Percentiles rank a stretch among this genome's conserved stretches.
These are phyloP conservation scores for Avena sativa DNA, from an alignment of 176 grass and related monocot genomes.

Conservation along the genomic window DNA sequence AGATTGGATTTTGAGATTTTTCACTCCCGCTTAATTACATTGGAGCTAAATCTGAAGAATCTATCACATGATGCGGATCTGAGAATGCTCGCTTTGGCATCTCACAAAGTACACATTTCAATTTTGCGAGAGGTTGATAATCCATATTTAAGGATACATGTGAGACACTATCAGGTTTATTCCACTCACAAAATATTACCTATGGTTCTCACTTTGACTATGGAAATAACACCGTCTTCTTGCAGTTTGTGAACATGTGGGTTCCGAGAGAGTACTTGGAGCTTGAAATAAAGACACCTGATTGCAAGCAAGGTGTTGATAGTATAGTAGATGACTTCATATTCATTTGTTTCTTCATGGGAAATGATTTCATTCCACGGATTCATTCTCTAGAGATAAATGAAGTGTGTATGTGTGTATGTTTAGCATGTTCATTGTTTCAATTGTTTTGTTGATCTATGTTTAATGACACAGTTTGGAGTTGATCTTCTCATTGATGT, in stretches of 20 bases:
- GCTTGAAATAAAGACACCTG: constrained; percentile 66
- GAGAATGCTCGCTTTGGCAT: constrained; percentile 88
- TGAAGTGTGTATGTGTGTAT: constrained; percentile 50
- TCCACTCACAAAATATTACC: not conserved
- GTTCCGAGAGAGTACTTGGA: constrained; percentile 79
- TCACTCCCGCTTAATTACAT: not conserved
- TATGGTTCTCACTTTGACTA: not conserved
- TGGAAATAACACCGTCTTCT: not conserved
- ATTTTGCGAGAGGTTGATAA: constrained; percentile 65
- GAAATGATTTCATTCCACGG: constrained; percentile 91
- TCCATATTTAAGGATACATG: not conserved
- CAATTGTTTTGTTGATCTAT: not conserved
- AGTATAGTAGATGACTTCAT: constrained; percentile 84
- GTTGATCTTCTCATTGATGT: constrained; percentile 60
- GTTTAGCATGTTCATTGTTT: not conserved
- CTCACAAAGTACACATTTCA: constrained; percentile 80
- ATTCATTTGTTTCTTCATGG: constrained; percentile 74
- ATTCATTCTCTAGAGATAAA: constrained; percentile 72
- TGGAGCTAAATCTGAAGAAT: not conserved
- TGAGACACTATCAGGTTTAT: constrained; percentile 45
- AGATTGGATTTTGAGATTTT: not conserved
- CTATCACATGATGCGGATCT: constrained; percentile 75
- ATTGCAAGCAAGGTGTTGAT: constrained; percentile 52
- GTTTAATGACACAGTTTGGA: constrained; percentile 39
- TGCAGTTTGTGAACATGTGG: constrained; percentile 85